A percentile compares a stretch with the other conserved stretches of the same genome.
These are phyloP conservation scores for Auricularia sp. DNA, from an alignment of 768 basidiomycete species.

Conservation along the genomic window DNA sequence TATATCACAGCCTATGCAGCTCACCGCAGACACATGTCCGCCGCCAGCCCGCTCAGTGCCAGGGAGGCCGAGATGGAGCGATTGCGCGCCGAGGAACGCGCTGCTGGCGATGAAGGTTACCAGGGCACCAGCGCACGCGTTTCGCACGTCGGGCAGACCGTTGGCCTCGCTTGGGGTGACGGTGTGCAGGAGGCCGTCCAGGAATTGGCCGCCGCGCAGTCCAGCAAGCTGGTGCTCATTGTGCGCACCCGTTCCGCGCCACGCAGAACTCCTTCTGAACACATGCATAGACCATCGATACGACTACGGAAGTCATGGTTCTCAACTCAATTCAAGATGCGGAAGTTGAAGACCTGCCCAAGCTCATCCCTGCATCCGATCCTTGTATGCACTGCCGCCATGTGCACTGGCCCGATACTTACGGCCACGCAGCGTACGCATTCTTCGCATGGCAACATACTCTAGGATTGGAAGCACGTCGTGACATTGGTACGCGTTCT, in stretches of 20 bases:
- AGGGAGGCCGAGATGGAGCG: constrained; percentile 76
- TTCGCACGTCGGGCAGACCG: constrained; percentile 43
- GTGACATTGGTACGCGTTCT: constrained; percentile 47
- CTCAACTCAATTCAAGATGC: constrained; percentile 33
- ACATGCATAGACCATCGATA: constrained; percentile 50
- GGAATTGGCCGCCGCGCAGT: constrained; percentile 40
- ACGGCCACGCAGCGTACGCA: constrained; percentile 35
- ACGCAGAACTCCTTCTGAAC: neutral
- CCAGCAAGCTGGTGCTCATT: constrained; percentile 48
- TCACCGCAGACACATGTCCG: constrained; percentile 59
- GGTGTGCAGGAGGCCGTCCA: constrained; percentile 57
- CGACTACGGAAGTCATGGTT: constrained; percentile 48
- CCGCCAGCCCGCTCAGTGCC: constrained; percentile 73
- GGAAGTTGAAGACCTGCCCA: constrained; percentile 34
- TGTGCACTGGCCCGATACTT: neutral
- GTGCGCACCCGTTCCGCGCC: constrained; percentile 33
- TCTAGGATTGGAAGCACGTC: constrained; percentile 28
- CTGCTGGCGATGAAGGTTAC: constrained; percentile 30
- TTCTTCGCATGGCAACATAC: constrained; percentile 57
- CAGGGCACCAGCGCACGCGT: constrained; percentile 20
- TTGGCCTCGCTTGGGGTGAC: constrained; percentile 59
- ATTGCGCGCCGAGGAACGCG: constrained; percentile 66
- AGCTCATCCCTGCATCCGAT: constrained; percentile 43
- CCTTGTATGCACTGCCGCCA: constrained; percentile 34
- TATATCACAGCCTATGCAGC: constrained; percentile 46